Percentiles rank a stretch among this genome's conserved stretches.
phyloP scores from a whole-genome alignment of 2,329 filamentous ascomycete species.

The Nakataea oryzae region DNA sequence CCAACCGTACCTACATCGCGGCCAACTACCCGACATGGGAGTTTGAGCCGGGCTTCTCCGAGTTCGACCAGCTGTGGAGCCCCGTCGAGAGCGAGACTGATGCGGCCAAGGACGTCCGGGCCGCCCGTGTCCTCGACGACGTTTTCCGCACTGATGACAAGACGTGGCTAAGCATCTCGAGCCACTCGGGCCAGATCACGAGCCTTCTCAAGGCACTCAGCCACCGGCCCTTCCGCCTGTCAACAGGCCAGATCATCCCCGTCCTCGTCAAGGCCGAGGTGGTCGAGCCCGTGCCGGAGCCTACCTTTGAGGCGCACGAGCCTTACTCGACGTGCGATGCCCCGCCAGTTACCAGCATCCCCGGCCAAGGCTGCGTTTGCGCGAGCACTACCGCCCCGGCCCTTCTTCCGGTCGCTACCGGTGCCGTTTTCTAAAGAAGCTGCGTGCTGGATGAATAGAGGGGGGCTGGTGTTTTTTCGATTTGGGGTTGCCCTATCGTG shows the following conservation, averaged over 20 bases:
- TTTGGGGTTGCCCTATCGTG: not conserved
- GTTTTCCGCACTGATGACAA: conserved; percentile 41
- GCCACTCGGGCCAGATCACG: conserved; percentile 47
- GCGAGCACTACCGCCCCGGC: conserved; percentile 7
- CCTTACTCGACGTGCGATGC: conserved; percentile 30
- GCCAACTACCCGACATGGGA: conserved; percentile 37
- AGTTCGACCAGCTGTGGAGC: conserved; percentile 38
- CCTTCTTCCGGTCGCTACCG: not conserved
- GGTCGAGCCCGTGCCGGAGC: conserved; percentile 15
- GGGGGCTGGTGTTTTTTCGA: no score
- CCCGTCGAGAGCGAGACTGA: conserved; percentile 28
- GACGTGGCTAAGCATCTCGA: conserved; percentile 49
- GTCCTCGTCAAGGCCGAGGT: conserved; percentile 53
- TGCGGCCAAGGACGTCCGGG: conserved; percentile 36
- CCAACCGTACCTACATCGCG: conserved; percentile 41
- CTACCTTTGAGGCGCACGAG: conserved; percentile 23
- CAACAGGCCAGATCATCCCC: conserved; percentile 59
- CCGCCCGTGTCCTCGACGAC: conserved; percentile 41
- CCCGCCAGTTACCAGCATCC: conserved; percentile 32
- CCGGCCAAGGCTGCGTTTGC: conserved; percentile 30
- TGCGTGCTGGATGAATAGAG: not conserved
- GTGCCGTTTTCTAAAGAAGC: not conserved
- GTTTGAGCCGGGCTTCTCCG: conserved; percentile 52
- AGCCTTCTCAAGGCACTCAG: conserved; percentile 26
- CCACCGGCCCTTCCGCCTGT: conserved; percentile 50